These are phyloP conservation scores for Lasiodiplodia sp. DNA, from an alignment of 2,329 filamentous ascomycete genomes.

Conservation along the genomic window DNA sequence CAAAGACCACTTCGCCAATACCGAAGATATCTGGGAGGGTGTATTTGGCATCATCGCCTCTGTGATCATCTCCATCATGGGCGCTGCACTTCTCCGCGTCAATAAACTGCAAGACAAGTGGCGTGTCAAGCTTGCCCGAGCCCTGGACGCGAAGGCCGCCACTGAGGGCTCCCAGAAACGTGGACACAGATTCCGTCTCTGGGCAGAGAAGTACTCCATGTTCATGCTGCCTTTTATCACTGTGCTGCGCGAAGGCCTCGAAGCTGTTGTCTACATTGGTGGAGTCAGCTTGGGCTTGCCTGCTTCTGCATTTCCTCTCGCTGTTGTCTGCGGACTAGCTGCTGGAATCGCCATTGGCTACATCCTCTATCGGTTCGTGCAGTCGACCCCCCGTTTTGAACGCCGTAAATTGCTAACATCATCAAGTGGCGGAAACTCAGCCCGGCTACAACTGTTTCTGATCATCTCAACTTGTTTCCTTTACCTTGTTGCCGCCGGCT, in stretches of 20 bases:
- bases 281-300: conserved; percentile 81
- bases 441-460: conserved; percentile 78
- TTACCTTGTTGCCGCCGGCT: conserved; percentile 82
- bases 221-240: conserved; percentile 87
- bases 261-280: conserved; percentile 85
- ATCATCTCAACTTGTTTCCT: conserved; percentile 81
- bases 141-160: conserved; percentile 62
- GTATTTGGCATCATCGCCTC: conserved; percentile 77
- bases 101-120: conserved; percentile 87
- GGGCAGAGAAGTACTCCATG: conserved; percentile 83
- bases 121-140: conserved; percentile 79
- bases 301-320: conserved; percentile 77
- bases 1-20: conserved; percentile 68
- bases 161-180: conserved; percentile 34
- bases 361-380: conserved; percentile 71
- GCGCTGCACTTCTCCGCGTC: conserved; percentile 79
- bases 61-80: conserved; percentile 82
- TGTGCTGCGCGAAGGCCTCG: conserved; percentile 81
- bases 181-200: conserved; percentile 63
- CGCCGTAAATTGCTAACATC: not conserved
- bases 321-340: conserved; percentile 74
- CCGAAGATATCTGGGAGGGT: conserved; percentile 83
- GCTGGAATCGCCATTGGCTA: conserved; percentile 74
- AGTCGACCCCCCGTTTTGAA: too few species aligned
- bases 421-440: conserved; percentile 63